Evolutionary conservation across 129 eudicot genomes (phyloP), one percentile per base, ranked within the genome.

Genomic region (Glebionis coronaria): DNA sequence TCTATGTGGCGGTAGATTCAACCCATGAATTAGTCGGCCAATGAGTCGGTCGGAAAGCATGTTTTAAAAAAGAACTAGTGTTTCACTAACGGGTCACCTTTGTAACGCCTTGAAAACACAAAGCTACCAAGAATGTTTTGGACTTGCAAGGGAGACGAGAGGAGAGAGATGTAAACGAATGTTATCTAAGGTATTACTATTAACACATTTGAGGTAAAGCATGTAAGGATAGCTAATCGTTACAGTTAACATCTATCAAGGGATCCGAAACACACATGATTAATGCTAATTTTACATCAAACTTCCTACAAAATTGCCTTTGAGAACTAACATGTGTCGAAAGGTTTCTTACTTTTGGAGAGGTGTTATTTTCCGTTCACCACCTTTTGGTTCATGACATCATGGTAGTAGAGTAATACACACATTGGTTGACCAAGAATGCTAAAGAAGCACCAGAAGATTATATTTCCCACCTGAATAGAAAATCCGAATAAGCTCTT

Each of bases 361-460:
- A 13, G 3, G 12, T 19, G 59, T 70, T 63, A 84, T 31, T 76
- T 69, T 59, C 68, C 28, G 35, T 50, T 79, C 49, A 79, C 84
- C 77, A 79, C 84, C 77, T 84, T 91, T 69, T 92, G 82, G 56
- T 93, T 93, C 97, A 93, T 82, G 65, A 93, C 67, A 61, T 93
- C 98, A 71, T 93, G 98, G 82, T 93, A 93, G 76, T 93, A 93
- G 14, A 93, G 95, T 42, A 93, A 81, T 57, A 93, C 84, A 58
- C 96, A 86, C 98, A 88, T 88, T 7, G 98, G 97, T 78, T 93
- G 98, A 16, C 98, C 98, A 56, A 88, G 76, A 63, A 93, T 88
- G 79, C 98, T 78, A 82, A 93, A 93, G 58, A 78, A 80, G 82
- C 91, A 93, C 98, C 98, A 93, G 78, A 88, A 93, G 29, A 88